A percentile compares a stretch with the other conserved stretches of the same genome.
Conservation (phyloP, 768 basidiomycete genomes). For the Naganishia onofrii region DNA sequence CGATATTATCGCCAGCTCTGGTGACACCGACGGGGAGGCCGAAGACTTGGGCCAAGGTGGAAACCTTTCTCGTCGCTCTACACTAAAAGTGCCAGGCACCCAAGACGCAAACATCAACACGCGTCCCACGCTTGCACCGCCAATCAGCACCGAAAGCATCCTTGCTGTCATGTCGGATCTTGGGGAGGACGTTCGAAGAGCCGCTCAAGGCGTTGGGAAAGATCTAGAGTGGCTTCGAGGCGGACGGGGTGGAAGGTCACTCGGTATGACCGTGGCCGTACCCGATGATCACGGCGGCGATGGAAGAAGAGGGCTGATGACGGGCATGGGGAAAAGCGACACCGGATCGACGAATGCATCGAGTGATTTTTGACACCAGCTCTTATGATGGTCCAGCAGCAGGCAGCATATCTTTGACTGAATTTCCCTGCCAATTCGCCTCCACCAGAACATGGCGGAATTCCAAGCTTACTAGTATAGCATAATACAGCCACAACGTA, state of each 20-base stretch:
- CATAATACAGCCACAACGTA: no score
- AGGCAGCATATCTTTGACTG: no score
- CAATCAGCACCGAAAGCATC: neutral
- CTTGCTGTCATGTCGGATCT: neutral
- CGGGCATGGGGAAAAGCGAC: neutral
- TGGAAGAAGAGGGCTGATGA: constrained; percentile 8
- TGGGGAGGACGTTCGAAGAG: constrained; percentile 8
- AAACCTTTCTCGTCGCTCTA: constrained; percentile 6
- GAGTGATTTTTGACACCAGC: neutral
- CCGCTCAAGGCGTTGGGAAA: constrained; percentile 13
- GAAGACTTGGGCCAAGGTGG: neutral
- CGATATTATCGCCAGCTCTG: constrained; percentile 13
- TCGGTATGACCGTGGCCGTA: constrained; percentile 3
- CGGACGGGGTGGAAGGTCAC: constrained; percentile 10
- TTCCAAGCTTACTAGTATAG: no score
- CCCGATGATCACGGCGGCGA: constrained; percentile 13
- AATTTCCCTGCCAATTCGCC: no score
- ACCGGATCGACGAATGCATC: constrained; percentile 3
- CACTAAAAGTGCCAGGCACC: neutral
- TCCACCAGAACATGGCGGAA: no score
- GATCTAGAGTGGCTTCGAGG: constrained; percentile 15
- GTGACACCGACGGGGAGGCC: neutral
- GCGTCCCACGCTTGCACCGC: neutral
- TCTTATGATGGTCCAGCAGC: no score
- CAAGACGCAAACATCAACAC: neutral